These are phyloP conservation scores for Fusarium siculi DNA, from an alignment of 2,329 filamentous ascomycete species.

Conservation along the genomic window DNA sequence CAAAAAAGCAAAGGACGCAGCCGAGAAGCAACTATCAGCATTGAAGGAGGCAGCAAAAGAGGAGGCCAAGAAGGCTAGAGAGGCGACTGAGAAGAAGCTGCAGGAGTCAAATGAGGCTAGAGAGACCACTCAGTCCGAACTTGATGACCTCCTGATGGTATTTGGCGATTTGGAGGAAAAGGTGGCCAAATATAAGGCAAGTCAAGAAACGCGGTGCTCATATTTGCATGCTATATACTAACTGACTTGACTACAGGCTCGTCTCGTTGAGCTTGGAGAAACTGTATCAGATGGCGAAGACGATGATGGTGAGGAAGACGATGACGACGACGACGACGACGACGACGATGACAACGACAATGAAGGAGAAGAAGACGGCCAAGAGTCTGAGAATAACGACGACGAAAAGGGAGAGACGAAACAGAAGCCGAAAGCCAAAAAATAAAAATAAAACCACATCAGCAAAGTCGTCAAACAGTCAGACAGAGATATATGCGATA, in stretches of 20 bases:
- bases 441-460: not conserved
- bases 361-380: conserved; percentile 32
- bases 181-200: conserved; percentile 77
- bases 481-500: conserved; percentile 25
- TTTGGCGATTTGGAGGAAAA: conserved; percentile 86
- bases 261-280: conserved; percentile 73
- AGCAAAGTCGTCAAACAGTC: not conserved
- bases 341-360: conserved; percentile 17
- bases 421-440: conserved; percentile 1
- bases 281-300: conserved; percentile 81
- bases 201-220: conserved; percentile 31
- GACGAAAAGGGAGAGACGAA: conserved; percentile 15
- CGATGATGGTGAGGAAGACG: conserved; percentile 68
- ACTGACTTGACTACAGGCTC: conserved; percentile 55
- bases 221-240: not conserved
- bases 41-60: conserved; percentile 65
- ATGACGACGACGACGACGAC: conserved; percentile 35
- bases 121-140: conserved; percentile 73
- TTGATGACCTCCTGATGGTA: conserved; percentile 84
- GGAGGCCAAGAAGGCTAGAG: conserved; percentile 69
- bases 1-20: conserved; percentile 69
- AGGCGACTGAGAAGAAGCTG: conserved; percentile 53
- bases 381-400: conserved; percentile 31
- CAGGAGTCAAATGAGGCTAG: conserved; percentile 68
- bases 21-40: conserved; percentile 45